Conservation (phyloP, 352 stramenopile species). For the Pythium monospermum region DNA sequence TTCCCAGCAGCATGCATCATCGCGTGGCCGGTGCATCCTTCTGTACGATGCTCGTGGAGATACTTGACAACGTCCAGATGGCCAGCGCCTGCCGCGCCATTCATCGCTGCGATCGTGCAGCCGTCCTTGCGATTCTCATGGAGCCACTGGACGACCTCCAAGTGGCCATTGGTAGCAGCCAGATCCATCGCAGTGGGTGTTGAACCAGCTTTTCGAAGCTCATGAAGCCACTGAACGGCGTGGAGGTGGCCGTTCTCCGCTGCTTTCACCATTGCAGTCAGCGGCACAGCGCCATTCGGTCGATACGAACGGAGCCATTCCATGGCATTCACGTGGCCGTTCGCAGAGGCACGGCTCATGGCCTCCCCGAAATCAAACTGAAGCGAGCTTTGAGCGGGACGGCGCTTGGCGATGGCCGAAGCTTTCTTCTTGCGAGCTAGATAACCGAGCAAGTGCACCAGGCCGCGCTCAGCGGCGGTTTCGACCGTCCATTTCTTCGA, state of each 20-base stretch:
- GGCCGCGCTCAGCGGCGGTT: slow-evolving; percentile 28
- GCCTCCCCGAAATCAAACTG: slow-evolving; percentile 29
- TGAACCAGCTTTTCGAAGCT: neutral
- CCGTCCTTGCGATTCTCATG: slow-evolving; percentile 33
- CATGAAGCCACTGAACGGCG: neutral
- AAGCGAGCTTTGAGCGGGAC: slow-evolving; percentile 7
- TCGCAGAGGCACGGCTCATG: slow-evolving; percentile 5
- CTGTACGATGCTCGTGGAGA: slow-evolving; percentile 35
- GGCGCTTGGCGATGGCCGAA: neutral
- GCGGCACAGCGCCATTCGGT: neutral
- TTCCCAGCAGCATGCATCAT: slow-evolving; percentile 53
- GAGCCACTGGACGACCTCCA: slow-evolving; percentile 47
- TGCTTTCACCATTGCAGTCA: neutral
- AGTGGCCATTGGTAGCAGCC: slow-evolving; percentile 44
- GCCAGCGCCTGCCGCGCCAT: slow-evolving; percentile 35
- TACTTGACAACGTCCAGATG: slow-evolving; percentile 52
- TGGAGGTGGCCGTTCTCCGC: neutral
- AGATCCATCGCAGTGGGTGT: slow-evolving; percentile 11
- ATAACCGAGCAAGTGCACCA: slow-evolving; percentile 35
- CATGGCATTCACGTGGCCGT: slow-evolving; percentile 7
- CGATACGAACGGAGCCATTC: neutral
- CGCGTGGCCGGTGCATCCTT: slow-evolving; percentile 44
- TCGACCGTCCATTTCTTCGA: slow-evolving; percentile 38
- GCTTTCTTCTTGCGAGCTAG: slow-evolving; percentile 22
- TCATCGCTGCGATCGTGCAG: slow-evolving; percentile 42